Evolutionary conservation across 2,329 filamentous ascomycete genomes (phyloP).

Genomic region (Xylaria sp.): DNA sequence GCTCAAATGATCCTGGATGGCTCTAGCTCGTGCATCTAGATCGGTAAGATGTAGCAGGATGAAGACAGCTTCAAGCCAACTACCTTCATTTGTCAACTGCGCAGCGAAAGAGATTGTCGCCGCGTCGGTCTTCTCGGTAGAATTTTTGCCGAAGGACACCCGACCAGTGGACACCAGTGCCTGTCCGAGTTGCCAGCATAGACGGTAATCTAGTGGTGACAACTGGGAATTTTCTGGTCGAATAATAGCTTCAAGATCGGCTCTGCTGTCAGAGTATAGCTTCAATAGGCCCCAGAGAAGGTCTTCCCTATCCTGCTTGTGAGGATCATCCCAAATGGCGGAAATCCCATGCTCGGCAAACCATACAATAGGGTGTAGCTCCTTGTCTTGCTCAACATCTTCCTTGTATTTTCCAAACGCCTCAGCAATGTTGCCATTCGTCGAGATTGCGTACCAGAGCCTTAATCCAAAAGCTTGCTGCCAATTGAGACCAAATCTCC

Average conservation of each 20-base stretch:
- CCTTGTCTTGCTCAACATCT: slow-evolving; percentile 77
- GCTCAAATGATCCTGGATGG: slow-evolving; percentile 78
- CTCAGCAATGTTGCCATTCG: slow-evolving; percentile 74
- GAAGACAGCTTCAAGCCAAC: slow-evolving; percentile 78
- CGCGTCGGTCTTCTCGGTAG: slow-evolving; percentile 71
- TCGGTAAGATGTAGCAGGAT: slow-evolving; percentile 81
- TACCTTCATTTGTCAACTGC: slow-evolving; percentile 70
- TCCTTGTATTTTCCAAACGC: slow-evolving; percentile 79
- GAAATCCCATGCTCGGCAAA: slow-evolving; percentile 71
- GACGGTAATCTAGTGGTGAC: slow-evolving; percentile 77
- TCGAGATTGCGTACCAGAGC: slow-evolving; percentile 84
- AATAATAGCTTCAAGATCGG: slow-evolving; percentile 75
- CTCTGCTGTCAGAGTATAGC: slow-evolving; percentile 73
- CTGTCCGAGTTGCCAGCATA: slow-evolving; percentile 87
- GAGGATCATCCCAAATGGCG: slow-evolving; percentile 69
- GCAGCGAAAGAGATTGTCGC: slow-evolving; percentile 73
- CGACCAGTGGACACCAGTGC: slow-evolving; percentile 65
- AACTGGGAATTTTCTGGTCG: slow-evolving; percentile 81
- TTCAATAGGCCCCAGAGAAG: slow-evolving; percentile 89
- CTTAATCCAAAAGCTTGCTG: slow-evolving; percentile 91
- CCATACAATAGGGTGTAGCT: slow-evolving; percentile 78
- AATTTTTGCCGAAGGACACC: slow-evolving; percentile 64
- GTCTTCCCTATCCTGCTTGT: slow-evolving; percentile 73
- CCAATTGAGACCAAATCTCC: slow-evolving; percentile 90
- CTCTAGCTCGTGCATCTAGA: slow-evolving; percentile 69